Base-by-base conservation (phyloP, 2,329 filamentous ascomycete genomes). In the Alternaria brassicicola region DNA sequence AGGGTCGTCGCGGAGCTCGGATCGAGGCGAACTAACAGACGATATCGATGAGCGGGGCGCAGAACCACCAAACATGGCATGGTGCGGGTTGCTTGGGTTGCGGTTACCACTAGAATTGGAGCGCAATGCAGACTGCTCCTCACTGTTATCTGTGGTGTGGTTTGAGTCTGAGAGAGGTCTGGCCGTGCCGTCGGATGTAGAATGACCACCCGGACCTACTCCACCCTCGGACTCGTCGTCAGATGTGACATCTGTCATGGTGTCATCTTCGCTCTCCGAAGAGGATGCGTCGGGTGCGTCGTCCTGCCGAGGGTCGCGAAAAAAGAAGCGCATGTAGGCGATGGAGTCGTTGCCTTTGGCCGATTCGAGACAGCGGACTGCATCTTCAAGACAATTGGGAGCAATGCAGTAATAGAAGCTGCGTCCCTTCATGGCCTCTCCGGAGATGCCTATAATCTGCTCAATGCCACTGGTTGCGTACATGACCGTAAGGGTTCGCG, bases 331-430 rank as follows among this genome's bases (percentile, higher is more conserved):
- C 58, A 96, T 82, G 69, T 96, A 96, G 2, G 92, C 92, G 69
- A 96, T 95, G 2, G 92, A 96, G 74, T 96, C 91, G 68, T 96
- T 96, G 26, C 89, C 89, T 74, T 96, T 96, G 21, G 92, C 92
- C 64, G 89, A 90, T 76, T 96, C 92, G 30, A 96, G 78, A 68
- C 90, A 93, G 61, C 87, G 85, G 31, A 94, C 86, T 3, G 91
- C 91, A 66, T 95, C 90, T 8, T 85, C 81, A 26, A 95, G 81
- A 66, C 91, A 95, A 60, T 88, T 89, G 66, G 91, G 87, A 56
- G 90, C 86, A 49, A 96, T 95, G 71, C 90, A 94, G 68, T 92
- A 90, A 75, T 96, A 96, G 75, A 96, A 96, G 73, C 91, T 93
- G 66, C 88, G 89, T 39, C 90, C 88, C 63, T 87, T 84, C 62